These are phyloP conservation scores for Ceratocystis destructans DNA, from an alignment of 2,329 filamentous ascomycete genomes.

Conservation along the genomic window DNA sequence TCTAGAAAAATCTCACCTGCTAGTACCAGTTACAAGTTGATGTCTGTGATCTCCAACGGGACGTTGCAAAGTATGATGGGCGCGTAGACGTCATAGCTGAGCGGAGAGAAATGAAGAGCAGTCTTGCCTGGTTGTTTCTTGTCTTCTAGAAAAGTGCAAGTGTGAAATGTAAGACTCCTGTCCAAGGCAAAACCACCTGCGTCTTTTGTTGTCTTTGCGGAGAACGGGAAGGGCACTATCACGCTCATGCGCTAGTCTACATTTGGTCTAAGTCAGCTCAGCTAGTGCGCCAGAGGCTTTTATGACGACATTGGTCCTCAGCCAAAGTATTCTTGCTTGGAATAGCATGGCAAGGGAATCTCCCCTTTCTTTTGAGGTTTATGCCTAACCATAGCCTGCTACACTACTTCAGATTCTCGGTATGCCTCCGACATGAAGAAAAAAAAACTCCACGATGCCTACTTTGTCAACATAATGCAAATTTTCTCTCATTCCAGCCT, in stretches of 20 bases:
- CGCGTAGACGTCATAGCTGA: neutral
- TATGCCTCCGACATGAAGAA: neutral
- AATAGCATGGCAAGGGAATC: neutral
- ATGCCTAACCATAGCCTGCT: no score
- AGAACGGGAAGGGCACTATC: slow-evolving; percentile 2
- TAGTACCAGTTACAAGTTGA: neutral
- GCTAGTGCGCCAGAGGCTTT: neutral
- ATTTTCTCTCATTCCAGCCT: neutral
- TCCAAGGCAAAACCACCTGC: neutral
- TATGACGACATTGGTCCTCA: slow-evolving; percentile 11
- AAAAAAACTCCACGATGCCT: neutral
- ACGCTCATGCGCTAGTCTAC: neutral
- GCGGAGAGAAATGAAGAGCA: neutral
- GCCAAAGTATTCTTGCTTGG: neutral
- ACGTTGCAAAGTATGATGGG: neutral
- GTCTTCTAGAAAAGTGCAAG: neutral
- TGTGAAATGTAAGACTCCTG: neutral
- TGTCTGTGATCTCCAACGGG: neutral
- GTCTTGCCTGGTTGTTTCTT: neutral
- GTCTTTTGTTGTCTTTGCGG: slow-evolving; percentile 10
- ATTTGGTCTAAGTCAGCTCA: neutral
- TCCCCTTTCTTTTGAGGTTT: no score
- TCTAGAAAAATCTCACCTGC: neutral
- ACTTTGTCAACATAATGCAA: neutral
- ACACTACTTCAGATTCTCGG: no score